Evolutionary conservation across 495 filamentous ascomycete genomes (phyloP), one percentile per base, ranked within the genome.

Genomic region (Alectoria sarmentosa): DNA sequence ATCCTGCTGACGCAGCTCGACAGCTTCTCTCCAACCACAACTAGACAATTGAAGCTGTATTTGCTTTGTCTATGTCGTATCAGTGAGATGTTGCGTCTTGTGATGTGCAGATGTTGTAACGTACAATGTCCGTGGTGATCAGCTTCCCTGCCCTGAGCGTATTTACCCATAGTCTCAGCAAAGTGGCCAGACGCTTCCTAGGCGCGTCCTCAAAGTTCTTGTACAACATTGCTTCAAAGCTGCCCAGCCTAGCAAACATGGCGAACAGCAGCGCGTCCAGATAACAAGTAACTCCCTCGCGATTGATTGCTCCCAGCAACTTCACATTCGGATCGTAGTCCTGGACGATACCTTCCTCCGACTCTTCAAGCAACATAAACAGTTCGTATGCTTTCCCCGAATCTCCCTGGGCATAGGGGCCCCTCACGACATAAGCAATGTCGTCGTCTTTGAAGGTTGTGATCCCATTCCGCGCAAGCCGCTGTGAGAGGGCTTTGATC

Each of bases 161-260:
- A 71, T 97, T 98, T 34, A 98, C 91, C 90, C 94, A 98, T 36
- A 97, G 75, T 65, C 94, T 83, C 17, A 97, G 73, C 49, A 95
- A 69, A 8, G 84, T 84, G 1, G 86, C 87, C 52, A 98, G 77
- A 67, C 83, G 89, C 63, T 83, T 85, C 69, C 88, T 84, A 23
- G 87, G 79, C 67, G 90, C 86, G 62, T 86, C 83, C 55, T 86
- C 82, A 65, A 89, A 88, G 5, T 77, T 80, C 58, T 89, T 88
- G 71, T 86, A 86, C 57, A 97, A 76, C 76, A 97, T 95, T 34
- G 88, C 89, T 71, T 98, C 94, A 72, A 96, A 98, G 69, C 89
- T 90, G 56, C 88, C 86, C 34, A 96, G 77, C 61, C 90, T 85
- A 14, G 90, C 88, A 73, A 98, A 98, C 93, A 98, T 96, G 64